A percentile compares a stretch with the other conserved stretches of the same genome.
Conservation (phyloP, 2,329 filamentous ascomycete species). For the Thelonectria olida region DNA sequence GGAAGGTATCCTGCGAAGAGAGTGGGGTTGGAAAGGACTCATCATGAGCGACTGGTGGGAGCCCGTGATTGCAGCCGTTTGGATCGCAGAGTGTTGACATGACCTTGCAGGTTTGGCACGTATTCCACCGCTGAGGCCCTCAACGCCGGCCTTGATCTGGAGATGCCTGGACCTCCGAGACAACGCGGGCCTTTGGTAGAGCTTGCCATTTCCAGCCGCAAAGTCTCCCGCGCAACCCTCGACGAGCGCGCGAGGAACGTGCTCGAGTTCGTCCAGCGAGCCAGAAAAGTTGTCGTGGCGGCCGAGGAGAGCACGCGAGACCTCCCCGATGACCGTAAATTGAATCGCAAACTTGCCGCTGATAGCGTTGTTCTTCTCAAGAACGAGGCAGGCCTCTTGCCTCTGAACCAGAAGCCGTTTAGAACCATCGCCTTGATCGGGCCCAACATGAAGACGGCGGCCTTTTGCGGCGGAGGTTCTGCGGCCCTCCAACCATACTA, state of each 20-base stretch:
- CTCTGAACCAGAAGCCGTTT: constrained; percentile 46
- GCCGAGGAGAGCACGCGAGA: not conserved
- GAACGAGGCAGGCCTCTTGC: constrained; percentile 66
- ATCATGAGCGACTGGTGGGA: constrained; percentile 56
- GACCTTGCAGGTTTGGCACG: constrained; percentile 28
- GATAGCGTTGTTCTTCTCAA: constrained; percentile 70
- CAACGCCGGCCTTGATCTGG: constrained; percentile 37
- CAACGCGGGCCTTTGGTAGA: constrained; percentile 8
- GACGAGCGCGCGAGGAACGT: constrained; percentile 6
- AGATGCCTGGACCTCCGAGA: constrained; percentile 43
- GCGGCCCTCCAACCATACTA: constrained; percentile 45
- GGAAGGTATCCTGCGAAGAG: constrained; percentile 49
- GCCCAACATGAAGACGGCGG: constrained; percentile 56
- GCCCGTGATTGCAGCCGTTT: not conserved
- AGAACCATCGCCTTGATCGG: constrained; percentile 56
- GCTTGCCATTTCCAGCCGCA: not conserved
- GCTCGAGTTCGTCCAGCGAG: constrained; percentile 5
- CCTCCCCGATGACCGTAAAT: not conserved
- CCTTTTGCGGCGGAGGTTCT: constrained; percentile 44
- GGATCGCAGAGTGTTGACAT: not conserved
- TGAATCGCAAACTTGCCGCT: not conserved
- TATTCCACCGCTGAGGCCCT: constrained; percentile 42
- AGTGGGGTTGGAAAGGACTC: constrained; percentile 54
- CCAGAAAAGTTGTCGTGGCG: not conserved
- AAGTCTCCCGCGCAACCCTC: not conserved